These are phyloP conservation scores for Boletellus sp. DNA, from an alignment of 768 basidiomycete genomes.

Conservation along the genomic window DNA sequence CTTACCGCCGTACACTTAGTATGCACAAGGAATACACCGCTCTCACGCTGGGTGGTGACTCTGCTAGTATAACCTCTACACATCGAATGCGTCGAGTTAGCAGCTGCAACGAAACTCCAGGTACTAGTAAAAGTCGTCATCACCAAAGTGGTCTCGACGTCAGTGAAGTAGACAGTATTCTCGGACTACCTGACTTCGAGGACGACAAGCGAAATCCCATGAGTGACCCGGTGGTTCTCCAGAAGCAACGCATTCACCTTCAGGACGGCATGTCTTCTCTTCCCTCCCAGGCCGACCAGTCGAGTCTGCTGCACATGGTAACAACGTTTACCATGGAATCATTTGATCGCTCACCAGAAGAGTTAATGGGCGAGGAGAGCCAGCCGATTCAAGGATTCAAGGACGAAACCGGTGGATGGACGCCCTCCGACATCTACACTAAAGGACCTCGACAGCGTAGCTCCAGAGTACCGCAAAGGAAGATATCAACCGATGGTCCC, in stretches of 20 bases:
- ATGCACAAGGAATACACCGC: not conserved
- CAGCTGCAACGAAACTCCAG: not conserved
- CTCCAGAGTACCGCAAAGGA: slow-evolving; percentile 4
- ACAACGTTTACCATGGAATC: slow-evolving; percentile 9
- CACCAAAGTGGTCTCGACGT: slow-evolving; percentile 2
- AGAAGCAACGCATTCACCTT: not conserved
- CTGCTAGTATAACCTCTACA: not conserved
- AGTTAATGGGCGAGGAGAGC: not conserved
- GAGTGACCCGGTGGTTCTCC: not conserved
- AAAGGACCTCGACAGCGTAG: slow-evolving; percentile 15
- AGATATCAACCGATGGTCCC: not conserved
- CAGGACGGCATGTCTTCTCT: not conserved
- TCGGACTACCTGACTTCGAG: not conserved
- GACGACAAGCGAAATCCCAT: not conserved
- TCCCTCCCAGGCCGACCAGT: not conserved
- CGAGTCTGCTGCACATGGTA: slow-evolving; percentile 1
- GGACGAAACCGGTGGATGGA: not conserved
- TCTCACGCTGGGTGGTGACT: not conserved
- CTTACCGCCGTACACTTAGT: not conserved
- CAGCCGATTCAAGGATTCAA: not conserved
- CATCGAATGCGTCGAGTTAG: not conserved
- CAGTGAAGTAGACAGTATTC: not conserved
- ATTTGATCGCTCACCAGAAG: not conserved
- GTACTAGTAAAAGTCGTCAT: not conserved
- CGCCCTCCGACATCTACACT: slow-evolving; percentile 11